These are phyloP conservation scores for Stenocarpella maydis DNA, from an alignment of 2,329 filamentous ascomycete species.

Conservation along the genomic window DNA sequence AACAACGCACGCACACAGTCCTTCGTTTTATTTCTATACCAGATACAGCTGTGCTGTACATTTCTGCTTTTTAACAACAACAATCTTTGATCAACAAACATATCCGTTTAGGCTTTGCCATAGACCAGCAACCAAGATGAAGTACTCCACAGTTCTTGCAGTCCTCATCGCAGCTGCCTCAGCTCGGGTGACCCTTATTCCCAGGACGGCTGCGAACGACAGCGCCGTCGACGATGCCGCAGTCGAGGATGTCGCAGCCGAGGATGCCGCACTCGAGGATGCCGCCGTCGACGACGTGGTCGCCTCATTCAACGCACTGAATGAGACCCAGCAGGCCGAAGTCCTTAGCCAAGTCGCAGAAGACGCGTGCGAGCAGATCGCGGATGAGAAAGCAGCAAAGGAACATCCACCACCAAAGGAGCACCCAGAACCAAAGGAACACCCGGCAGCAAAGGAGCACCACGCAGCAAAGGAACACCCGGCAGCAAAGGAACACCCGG, in stretches of 20 bases:
- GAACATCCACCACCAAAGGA: no score
- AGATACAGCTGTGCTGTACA: slow-evolving; percentile 24
- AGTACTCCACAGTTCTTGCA: slow-evolving; percentile 6
- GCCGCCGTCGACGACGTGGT: background rate
- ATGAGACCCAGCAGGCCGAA: background rate
- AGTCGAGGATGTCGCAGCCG: no score
- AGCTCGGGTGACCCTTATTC: background rate
- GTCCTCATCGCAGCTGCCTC: slow-evolving; percentile 8
- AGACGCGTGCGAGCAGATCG: background rate
- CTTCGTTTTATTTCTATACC: slow-evolving; percentile 12
- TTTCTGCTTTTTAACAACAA: background rate
- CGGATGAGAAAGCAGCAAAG: background rate
- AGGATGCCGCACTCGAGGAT: no score
- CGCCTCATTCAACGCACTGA: background rate
- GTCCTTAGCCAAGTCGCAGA: background rate
- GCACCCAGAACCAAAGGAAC: no score
- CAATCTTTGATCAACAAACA: background rate
- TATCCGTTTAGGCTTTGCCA: background rate
- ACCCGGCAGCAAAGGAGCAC: no score
- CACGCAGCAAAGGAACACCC: no score
- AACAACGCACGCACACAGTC: background rate
- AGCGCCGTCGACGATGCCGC: background rate
- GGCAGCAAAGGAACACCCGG: background rate
- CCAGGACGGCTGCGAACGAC: background rate
- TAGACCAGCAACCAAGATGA: background rate